Evolutionary conservation across 306 rosid genomes (phyloP), one percentile per base, ranked within the genome.

Genomic region (Trifolium fragiferum): DNA sequence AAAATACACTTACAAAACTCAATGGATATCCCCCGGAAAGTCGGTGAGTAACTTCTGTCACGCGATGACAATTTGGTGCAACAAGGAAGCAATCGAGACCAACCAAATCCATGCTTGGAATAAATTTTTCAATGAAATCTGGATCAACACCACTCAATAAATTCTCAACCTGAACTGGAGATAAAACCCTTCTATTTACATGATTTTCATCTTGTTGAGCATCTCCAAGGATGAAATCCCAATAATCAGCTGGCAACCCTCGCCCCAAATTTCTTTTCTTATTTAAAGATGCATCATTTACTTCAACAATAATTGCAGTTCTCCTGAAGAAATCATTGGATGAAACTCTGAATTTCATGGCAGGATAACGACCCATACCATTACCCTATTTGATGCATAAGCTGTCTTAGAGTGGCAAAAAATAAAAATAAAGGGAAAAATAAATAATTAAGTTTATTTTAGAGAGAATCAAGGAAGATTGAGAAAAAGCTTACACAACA

Each of bases 51-150:
- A 89, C 44, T 84, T 95, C 99, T 46, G 93, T 83, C 76, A 92
- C 90, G 14, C 98, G 97, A 77, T 90, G 97, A 78, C 83, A 71
- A 83, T 95, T 95, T 13, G 99, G 96, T 14, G 97, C 89, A 73
- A 95, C 96, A 5, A 84, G 90, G 80, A 95, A 92, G 79, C 84
- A 70, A 74, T 63, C 81, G 53, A 95, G 74, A 66, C 59, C 46
- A 68, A 89, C 82, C 73, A 90, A 85, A 70, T 83, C 85, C 63
- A 32, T 72, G 70, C 84, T 78, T 14, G 89, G 75, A 69, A 95
- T 85, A 83, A 77, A 87, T 72, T 85, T 89, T 65, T 77, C 63
- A 10, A 92, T 82, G 54, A 95, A 81, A 27, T 81, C 72, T 7
- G 86, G 80, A 83, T 92, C 96, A 20, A 95, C 82, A 83, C 59